A percentile compares a stretch with the other conserved stretches of the same genome.
Conservation (phyloP, 495 filamentous ascomycete genomes). For the Talaromyces proteolyticus region DNA sequence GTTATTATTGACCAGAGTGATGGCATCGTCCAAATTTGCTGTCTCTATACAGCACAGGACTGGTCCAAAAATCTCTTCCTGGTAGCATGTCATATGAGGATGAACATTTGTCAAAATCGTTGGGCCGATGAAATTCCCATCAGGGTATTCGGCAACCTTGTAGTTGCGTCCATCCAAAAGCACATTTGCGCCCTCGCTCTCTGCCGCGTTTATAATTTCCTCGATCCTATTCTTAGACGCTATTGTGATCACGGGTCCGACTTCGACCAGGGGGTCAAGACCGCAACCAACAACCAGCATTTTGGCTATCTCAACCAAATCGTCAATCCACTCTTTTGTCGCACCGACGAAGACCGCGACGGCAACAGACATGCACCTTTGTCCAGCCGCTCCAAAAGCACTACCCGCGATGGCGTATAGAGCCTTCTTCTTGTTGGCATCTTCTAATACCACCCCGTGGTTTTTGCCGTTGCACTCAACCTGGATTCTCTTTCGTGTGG, state of each 20-base stretch:
- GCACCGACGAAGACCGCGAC: conserved; percentile 24
- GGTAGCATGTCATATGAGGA: conserved; percentile 25
- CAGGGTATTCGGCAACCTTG: conserved; percentile 15
- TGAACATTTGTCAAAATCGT: conserved; percentile 21
- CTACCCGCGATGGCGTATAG: conserved; percentile 22
- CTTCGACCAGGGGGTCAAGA: conserved; percentile 15
- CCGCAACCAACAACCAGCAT: conserved; percentile 20
- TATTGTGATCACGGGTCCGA: conserved; percentile 20
- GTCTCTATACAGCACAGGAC: conserved; percentile 24
- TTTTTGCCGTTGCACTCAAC: conserved; percentile 25
- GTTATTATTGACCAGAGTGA: conserved; percentile 22
- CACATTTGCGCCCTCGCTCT: conserved; percentile 14
- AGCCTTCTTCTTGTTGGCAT: conserved; percentile 22
- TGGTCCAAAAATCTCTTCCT: conserved; percentile 24
- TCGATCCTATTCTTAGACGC: conserved; percentile 10
- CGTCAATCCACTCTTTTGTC: conserved; percentile 13
- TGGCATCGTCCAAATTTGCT: conserved; percentile 19
- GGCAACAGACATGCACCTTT: conserved; percentile 22
- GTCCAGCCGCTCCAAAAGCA: conserved; percentile 24
- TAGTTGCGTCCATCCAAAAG: conserved; percentile 19
- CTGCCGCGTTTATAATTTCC: conserved; percentile 22
- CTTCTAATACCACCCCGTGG: conserved; percentile 22
- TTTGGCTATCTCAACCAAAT: conserved; percentile 21
- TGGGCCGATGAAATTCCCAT: conserved; percentile 24
- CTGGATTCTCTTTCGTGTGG: conserved; percentile 19